Percentiles rank a stretch among this genome's conserved stretches.
Evolutionary conservation across 257 asterid species (phyloP).

Genomic region (Misopates orontium): DNA sequence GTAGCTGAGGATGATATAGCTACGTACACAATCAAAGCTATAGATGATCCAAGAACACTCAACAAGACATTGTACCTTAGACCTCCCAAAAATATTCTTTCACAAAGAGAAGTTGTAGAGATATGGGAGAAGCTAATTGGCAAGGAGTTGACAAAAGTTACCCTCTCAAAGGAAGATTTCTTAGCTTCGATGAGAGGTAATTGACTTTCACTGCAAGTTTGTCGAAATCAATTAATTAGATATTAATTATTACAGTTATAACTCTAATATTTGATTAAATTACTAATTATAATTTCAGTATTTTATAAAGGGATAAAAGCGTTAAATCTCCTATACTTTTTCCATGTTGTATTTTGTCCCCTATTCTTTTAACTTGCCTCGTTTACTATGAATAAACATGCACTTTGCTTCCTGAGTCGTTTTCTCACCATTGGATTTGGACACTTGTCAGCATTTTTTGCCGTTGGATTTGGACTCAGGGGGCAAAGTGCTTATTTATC

Average conservation of each 20-base stretch:
- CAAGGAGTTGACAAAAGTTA: background rate
- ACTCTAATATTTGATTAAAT: background rate
- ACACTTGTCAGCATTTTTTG: too few species aligned
- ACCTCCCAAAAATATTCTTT: conserved; percentile 55
- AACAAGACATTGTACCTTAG: conserved; percentile 56
- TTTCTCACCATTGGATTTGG: too few species aligned
- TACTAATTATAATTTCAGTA: background rate
- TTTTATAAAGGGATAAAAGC: too few species aligned
- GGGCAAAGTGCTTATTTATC: too few species aligned
- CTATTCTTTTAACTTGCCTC: too few species aligned
- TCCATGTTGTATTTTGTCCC: too few species aligned
- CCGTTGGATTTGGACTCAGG: too few species aligned
- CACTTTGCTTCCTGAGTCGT: too few species aligned
- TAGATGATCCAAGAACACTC: conserved; percentile 55
- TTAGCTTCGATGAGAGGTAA: background rate
- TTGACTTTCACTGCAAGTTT: conserved; percentile 1
- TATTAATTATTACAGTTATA: background rate
- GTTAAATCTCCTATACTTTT: too few species aligned
- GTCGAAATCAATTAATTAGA: background rate
- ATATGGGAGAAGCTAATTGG: conserved; percentile 47
- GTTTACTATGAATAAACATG: too few species aligned
- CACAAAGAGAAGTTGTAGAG: conserved; percentile 47
- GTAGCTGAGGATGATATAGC: conserved; percentile 62
- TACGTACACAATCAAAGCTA: conserved; percentile 47
- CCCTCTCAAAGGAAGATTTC: background rate